Base-by-base conservation (phyloP, 768 basidiomycete genomes). In the Pisolithus sp. region DNA sequence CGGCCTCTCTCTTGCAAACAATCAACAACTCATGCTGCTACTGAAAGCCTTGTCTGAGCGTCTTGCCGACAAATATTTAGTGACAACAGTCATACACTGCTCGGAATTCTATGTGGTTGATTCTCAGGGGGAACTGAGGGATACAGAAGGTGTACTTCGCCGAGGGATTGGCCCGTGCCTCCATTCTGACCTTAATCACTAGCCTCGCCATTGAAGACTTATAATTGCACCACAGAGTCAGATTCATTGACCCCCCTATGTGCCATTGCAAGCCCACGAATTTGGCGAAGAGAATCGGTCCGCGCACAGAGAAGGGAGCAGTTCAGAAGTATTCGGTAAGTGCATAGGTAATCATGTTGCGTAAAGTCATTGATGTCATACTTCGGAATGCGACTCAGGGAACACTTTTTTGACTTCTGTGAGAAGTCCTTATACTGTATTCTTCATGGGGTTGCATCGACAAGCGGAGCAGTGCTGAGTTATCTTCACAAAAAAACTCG, bases 401-500 rank as follows among this genome's bases (percentile, higher is more conserved):
- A 31, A 31, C 31, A 31, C 9, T 31, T 31, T 31, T 12, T 31
- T 12, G 31, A 10, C 31, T 8, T 30, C n/a, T 7, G 30, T 30
- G 30, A 9, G n/a, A n/a, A n/a, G n/a, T n/a, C n/a, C n/a, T n/a
- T n/a, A 9, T 30, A 9, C 7, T 3, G 26, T 26, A 30, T 8
- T 9, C 8, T 5, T 30, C 30, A 30, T 30, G 30, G 9, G 6
- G n/a, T n/a, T n/a, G n/a, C n/a, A n/a, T n/a, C n/a, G n/a, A n/a
- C n/a, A n/a, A n/a, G n/a, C n/a, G n/a, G n/a, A n/a, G n/a, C n/a
- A n/a, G n/a, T n/a, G n/a, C n/a, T n/a, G n/a, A n/a, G 5, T 34
- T 1, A 7, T 62, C 17, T 48, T 63, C n/a, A 9, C 12, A 21
- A 44, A 24, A 17, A 52, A 56, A 50, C 8, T 64, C 13, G 59